Evolutionary conservation across 768 basidiomycete species (phyloP).

Genomic region (Boletus sp.): DNA sequence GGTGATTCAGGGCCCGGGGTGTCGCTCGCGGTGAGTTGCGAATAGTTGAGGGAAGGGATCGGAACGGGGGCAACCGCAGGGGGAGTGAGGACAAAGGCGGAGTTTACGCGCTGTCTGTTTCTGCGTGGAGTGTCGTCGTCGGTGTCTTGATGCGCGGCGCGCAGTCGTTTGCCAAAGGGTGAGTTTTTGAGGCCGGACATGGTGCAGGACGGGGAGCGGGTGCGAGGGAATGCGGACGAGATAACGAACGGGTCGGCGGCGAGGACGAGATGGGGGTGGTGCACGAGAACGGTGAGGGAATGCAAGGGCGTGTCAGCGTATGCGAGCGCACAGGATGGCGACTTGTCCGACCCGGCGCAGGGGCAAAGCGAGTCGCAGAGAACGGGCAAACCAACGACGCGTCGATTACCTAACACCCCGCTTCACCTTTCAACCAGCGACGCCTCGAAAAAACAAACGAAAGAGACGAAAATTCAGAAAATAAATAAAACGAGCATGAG

Average conservation of each 20-base stretch:
- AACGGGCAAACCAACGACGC: conserved; percentile 26
- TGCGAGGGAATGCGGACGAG: background rate
- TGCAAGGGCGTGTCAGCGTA: background rate
- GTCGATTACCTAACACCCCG: conserved; percentile 30
- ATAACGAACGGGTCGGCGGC: background rate
- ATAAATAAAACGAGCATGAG: background rate
- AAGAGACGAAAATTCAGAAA: conserved; percentile 2
- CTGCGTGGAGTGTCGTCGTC: conserved; percentile 53
- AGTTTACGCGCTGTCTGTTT: conserved; percentile 49
- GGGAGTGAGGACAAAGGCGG: conserved; percentile 47
- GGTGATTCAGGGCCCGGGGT: conserved; percentile 43
- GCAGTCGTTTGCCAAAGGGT: conserved; percentile 79
- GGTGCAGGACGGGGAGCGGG: background rate
- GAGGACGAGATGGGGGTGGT: background rate
- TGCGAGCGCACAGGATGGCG: conserved; percentile 3
- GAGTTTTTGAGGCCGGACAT: conserved; percentile 84
- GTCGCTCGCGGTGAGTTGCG: conserved; percentile 50
- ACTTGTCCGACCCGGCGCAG: conserved; percentile 20
- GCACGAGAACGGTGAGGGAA: background rate
- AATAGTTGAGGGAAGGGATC: conserved; percentile 56
- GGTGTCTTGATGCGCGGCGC: conserved; percentile 60
- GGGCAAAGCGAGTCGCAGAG: conserved; percentile 22
- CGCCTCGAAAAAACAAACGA: background rate
- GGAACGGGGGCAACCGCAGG: conserved; percentile 36
- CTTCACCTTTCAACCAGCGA: conserved; percentile 27